Conservation (phyloP, 768 basidiomycete species). For the Leccinum boreale region DNA sequence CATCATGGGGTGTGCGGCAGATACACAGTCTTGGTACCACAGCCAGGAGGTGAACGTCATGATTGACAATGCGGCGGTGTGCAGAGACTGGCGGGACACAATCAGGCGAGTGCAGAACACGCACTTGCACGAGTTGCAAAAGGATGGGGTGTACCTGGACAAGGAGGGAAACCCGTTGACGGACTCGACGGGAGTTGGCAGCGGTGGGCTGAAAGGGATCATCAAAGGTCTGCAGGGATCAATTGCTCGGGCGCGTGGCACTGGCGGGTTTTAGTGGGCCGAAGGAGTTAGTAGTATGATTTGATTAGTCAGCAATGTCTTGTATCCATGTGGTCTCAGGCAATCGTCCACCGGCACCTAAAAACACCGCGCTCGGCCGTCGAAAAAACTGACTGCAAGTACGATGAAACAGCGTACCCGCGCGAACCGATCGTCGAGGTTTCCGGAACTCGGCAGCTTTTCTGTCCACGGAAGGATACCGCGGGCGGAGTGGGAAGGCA, state of each 20-base stretch:
- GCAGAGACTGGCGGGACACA: conserved; percentile 53
- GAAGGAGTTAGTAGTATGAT: too few species aligned
- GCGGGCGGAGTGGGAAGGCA: conserved; percentile 32
- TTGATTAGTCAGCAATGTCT: conserved; percentile 14
- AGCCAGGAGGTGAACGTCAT: conserved; percentile 68
- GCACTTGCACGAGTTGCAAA: conserved; percentile 40
- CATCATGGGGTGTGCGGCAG: conserved; percentile 22
- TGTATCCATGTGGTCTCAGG: conserved; percentile 4
- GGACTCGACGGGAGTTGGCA: conserved; percentile 38
- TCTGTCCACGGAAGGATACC: conserved; percentile 5
- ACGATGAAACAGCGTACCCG: not conserved
- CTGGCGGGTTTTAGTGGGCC: conserved; percentile 34
- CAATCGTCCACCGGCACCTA: not conserved
- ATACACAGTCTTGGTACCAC: conserved; percentile 71
- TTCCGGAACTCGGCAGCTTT: not conserved
- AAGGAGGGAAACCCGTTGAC: conserved; percentile 38
- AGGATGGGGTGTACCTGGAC: conserved; percentile 60
- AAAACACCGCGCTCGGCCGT: not conserved
- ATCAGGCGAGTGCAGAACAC: conserved; percentile 57
- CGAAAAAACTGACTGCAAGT: not conserved
- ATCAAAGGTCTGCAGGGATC: conserved; percentile 43
- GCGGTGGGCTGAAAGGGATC: conserved; percentile 38
- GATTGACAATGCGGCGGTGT: conserved; percentile 52
- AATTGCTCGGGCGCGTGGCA: conserved; percentile 41
- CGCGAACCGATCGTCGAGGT: not conserved